Evolutionary conservation across 1,139 yeast species (phyloP), one percentile per base, ranked within the genome.

Genomic region (Zygosaccharomyces pseudobailii): DNA sequence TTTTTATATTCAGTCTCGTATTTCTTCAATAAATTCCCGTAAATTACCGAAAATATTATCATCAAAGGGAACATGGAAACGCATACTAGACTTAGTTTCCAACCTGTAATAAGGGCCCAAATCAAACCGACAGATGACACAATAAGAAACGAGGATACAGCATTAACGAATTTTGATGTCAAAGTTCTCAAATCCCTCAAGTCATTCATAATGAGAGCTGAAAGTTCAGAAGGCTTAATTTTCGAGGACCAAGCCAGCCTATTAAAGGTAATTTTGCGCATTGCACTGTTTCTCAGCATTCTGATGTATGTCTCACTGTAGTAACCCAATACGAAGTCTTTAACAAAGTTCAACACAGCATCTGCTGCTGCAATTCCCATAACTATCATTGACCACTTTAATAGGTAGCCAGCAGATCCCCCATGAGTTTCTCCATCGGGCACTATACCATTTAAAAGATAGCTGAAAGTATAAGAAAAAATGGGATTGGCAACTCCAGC

Each of bases 81-180:
- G 1, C 95, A 94, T 1, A 87, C 92, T 13, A 90, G 67, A 1
- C 96, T 79, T 42, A 92, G 70, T 57, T 83, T 85, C 97, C 97
- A 92, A 0, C 96, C 96, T n/a, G 75, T 62, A 0, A 74, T 73
- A 5, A 88, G 55, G 0, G 96, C 82, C 97, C 97, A 90, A 5
- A 79, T 69, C 4, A 82, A 56, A 3, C 96, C 95, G 21, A 81
- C 67, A 0, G 71, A 36, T 0, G 84, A 70, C 47, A 89, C 73
- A 0, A 80, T 69, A 1, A 76, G 46, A 42, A 86, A 72, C 4
- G 82, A 77, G 1, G 79, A 58, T 0, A 76, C 45, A 0, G 84
- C 75, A 9, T 82, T 71, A 31, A 87, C 60, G 53, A 84, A 82
- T 36, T 79, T 79, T 1, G 88, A 74, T 2, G 85, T 73, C 44